A percentile compares a stretch with the other conserved stretches of the same genome.
Conservation (phyloP, 768 basidiomycete genomes). For the Boletus subcaerulescens region DNA sequence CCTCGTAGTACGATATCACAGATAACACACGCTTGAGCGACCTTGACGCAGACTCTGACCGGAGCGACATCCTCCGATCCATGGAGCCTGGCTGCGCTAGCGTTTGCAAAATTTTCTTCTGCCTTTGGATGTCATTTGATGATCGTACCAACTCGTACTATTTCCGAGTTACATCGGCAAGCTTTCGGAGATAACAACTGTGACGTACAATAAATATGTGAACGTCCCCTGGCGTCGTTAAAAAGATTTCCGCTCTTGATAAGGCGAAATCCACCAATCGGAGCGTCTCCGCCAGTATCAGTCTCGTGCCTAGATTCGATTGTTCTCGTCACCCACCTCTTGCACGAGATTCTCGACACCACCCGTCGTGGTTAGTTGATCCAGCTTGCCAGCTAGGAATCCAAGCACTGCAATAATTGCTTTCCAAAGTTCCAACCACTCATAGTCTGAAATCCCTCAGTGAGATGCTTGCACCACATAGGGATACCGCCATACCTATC, state of each 20-base stretch:
- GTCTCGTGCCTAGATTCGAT: background rate
- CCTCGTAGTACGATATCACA: slow-evolving; percentile 51
- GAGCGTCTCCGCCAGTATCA: slow-evolving; percentile 40
- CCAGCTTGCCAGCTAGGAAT: slow-evolving; percentile 55
- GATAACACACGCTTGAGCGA: slow-evolving; percentile 42
- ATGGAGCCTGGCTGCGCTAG: slow-evolving; percentile 32
- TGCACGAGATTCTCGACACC: slow-evolving; percentile 51
- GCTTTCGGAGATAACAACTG: background rate
- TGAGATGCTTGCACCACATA: background rate
- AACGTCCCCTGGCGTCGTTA: slow-evolving; percentile 51
- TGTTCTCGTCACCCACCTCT: slow-evolving; percentile 41
- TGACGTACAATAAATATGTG: slow-evolving; percentile 61
- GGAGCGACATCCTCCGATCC: slow-evolving; percentile 23
- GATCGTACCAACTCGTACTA: slow-evolving; percentile 70
- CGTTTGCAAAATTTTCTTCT: slow-evolving; percentile 42
- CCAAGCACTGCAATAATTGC: slow-evolving; percentile 51
- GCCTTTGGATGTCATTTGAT: slow-evolving; percentile 45
- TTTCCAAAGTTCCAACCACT: slow-evolving; percentile 66
- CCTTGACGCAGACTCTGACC: slow-evolving; percentile 36
- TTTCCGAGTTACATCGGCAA: background rate
- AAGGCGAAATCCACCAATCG: slow-evolving; percentile 51
- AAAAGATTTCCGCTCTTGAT: slow-evolving; percentile 49
- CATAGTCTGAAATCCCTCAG: slow-evolving; percentile 45
- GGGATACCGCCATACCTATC: slow-evolving; percentile 42
- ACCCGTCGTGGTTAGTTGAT: slow-evolving; percentile 49